These are phyloP conservation scores for Uronychia binucleata DNA, from an alignment of 73 alveolate species.

Conservation along the genomic window DNA sequence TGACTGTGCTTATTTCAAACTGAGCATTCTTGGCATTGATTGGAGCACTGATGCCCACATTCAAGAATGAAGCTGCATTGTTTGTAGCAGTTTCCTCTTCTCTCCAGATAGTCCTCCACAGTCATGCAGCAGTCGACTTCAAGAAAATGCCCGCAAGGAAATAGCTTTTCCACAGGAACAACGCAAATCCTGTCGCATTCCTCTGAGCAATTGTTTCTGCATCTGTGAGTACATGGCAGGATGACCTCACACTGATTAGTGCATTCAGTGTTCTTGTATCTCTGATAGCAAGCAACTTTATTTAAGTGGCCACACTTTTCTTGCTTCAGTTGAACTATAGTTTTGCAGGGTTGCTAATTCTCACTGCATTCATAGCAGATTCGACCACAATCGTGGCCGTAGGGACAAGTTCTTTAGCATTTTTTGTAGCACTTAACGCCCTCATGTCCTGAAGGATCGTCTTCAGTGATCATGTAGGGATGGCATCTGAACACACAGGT, in stretches of 20 bases:
- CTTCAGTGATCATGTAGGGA: constrained; percentile 5
- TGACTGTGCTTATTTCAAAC: constrained; percentile 51
- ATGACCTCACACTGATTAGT: not conserved
- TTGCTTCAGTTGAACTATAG: not conserved
- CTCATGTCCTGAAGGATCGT: constrained; percentile 39
- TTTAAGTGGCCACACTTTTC: constrained; percentile 3
- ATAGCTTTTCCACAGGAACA: not conserved
- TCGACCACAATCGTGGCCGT: constrained; percentile 25
- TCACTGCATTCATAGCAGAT: constrained; percentile 29
- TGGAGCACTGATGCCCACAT: constrained; percentile 76
- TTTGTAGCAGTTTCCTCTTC: constrained; percentile 47
- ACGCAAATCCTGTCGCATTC: constrained; percentile 7
- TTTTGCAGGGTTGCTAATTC: not conserved
- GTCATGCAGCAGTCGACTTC: constrained; percentile 9
- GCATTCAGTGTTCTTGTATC: not conserved
- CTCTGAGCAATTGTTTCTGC: not conserved
- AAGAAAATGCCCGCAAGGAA: constrained; percentile 42
- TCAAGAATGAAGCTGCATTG: constrained; percentile 39
- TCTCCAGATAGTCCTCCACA: not conserved
- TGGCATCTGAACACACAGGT: constrained; percentile 71
- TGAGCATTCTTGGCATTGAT: constrained; percentile 68
- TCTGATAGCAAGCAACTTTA: not conserved
- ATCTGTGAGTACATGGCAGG: not conserved
- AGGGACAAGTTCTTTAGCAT: constrained; percentile 17
- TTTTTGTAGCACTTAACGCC: constrained; percentile 21